Base-by-base conservation (phyloP, 2,329 filamentous ascomycete species). In the Balansia obtecta region DNA sequence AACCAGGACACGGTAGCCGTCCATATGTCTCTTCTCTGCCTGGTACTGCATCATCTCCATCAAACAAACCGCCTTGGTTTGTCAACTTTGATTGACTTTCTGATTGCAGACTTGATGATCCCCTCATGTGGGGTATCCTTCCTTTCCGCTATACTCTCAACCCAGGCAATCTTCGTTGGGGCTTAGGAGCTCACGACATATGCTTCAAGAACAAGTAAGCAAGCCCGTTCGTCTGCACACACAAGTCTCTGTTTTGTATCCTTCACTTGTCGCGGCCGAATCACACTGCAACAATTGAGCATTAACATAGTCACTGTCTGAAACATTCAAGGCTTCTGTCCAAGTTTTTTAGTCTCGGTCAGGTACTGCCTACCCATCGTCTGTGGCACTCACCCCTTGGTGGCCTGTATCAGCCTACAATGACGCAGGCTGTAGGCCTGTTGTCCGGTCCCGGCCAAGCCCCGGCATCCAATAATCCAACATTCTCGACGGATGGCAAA, bases 111-210 rank as follows among this genome's bases (percentile, higher is more conserved):
- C 71, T 97, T 59, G 93, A 98, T 68, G 93, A 98, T 69, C 93
- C 93, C 27, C 70, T 97, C 52, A 82, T 96, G 58, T 98, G 91
- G 91, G 93, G 91, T 16, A 80, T 88, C 37, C 71, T 98, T 4
- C 93, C 93, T 1, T 66, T 87, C 44, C 75, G 77, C 46, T 88
- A 93, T 62, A 71, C 79, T 56, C 81, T 86, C 60, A 80, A 83
- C 52, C 80, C 86, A 18, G 73, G 77, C 50, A 93, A 90, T 63
- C 75, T 89, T 61, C 81, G 93, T 64, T 97, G 90, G 88, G 82
- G 84, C 10, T 77, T 98, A 50, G 93, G 88, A 22, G 94, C 89
- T 60, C 88, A 96, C 65, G 93, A 98, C 66, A 90, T 98, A 53
- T 96, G 90, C 69, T 98, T 94, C 67, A 84, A 83, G 60, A 91